Evolutionary conservation across 2,329 filamentous ascomycete genomes (phyloP), one percentile per base, ranked within the genome.

Genomic region (Xylaria sp.): DNA sequence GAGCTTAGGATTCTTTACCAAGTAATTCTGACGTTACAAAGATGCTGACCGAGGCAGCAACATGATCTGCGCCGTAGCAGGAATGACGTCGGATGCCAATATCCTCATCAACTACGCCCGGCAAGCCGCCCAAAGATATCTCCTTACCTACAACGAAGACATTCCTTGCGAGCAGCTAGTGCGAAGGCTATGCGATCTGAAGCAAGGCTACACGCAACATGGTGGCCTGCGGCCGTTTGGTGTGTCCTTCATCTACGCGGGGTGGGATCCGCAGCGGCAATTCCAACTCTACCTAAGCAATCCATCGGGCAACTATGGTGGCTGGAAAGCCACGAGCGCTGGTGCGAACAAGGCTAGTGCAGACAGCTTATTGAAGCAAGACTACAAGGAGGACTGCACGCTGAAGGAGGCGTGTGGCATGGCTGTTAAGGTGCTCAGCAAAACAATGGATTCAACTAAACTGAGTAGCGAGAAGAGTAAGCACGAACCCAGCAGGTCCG

Each of bases 91-190:
- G 79, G 96, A 99, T 80, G 96, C 96, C 82, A 99, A 99, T 86
- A 99, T 99, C 82, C 93, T 99, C 81, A 99, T 99, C 90, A 99
- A 99, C 87, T 97, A 97, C 83, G 97, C 96, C 80, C 94, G 96
- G 77, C 93, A 97, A 88, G 92, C 93, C 77, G 96, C 96, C 77
- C 96, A 99, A 85, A 90, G 92, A 79, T 98, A 99, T 84, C 95
- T 99, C 81, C 90, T 97, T 74, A 99, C 95, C 77, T 99, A 99
- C 88, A 97, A 98, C 86, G 94, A 97, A 91, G 96, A 99, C 80
- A 99, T 99, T 73, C 96, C 96, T 68, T 99, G 96, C 86, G 96
- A 99, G 83, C 96, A 99, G 83, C 93, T 99, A 67, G 96, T 99
- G 70, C 94, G 96, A 77, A 90, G 93, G 76, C 88, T 99, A 77